A percentile compares a stretch with the other conserved stretches of the same genome.
phyloP scores from a whole-genome alignment of 2,329 filamentous ascomycete species.

The Cadophora sp. region DNA sequence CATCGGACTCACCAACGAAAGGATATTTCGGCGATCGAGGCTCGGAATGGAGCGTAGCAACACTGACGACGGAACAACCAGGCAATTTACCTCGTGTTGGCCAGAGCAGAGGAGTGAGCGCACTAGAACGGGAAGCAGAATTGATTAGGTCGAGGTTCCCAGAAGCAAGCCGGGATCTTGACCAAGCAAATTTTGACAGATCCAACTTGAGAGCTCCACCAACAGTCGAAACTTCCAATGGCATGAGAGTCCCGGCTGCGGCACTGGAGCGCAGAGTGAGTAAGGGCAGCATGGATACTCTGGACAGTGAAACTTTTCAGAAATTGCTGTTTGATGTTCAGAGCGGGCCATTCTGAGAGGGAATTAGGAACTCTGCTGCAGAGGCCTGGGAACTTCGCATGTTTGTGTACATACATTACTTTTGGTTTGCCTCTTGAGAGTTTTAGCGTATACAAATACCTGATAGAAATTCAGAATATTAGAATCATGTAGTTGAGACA shows the following conservation, averaged over 20 bases:
- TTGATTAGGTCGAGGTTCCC: slow-evolving; percentile 1
- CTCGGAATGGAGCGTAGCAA: slow-evolving; percentile 7
- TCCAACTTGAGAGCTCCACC: background rate
- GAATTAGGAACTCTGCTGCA: background rate
- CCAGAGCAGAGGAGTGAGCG: background rate
- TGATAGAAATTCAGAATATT: too few relatives aligned
- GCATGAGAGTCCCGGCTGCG: slow-evolving; percentile 1
- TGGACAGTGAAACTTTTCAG: slow-evolving; percentile 9
- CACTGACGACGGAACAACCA: background rate
- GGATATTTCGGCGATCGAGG: background rate
- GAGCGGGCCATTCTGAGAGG: slow-evolving; percentile 7
- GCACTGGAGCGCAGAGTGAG: slow-evolving; percentile 2
- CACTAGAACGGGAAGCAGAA: background rate
- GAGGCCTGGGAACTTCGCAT: background rate
- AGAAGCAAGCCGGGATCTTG: background rate
- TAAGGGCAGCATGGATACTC: background rate
- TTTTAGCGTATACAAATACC: background rate
- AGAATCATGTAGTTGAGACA: too few relatives aligned
- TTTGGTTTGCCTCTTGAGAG: background rate
- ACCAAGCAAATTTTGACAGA: background rate
- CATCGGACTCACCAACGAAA: background rate
- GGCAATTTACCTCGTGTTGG: background rate
- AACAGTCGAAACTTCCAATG: background rate
- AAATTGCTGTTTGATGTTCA: slow-evolving; percentile 14
- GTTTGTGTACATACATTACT: background rate